Percentiles rank a stretch among this genome's conserved stretches.
These are phyloP conservation scores for Musa schizocarpa DNA, from an alignment of 176 grass and related monocot species.

Conservation along the genomic window DNA sequence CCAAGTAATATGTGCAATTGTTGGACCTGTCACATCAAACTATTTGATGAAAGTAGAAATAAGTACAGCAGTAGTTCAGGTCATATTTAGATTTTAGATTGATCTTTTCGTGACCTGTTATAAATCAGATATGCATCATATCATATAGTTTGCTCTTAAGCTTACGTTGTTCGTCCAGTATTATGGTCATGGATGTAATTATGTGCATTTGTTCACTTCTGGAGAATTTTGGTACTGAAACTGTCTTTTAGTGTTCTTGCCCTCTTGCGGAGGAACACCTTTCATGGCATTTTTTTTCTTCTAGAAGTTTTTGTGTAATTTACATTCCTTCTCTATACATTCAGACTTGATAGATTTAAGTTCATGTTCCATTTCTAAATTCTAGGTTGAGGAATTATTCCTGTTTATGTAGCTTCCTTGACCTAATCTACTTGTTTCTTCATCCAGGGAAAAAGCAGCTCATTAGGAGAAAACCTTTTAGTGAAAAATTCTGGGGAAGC, in stretches of 20 bases:
- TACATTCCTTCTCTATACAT: neutral
- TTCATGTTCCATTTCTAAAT: neutral
- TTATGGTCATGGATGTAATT: neutral
- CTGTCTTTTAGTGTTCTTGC: neutral
- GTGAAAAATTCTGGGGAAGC: slow-evolving; percentile 23
- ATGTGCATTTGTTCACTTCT: neutral
- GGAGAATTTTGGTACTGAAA: neutral
- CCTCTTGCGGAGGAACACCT: too few relatives aligned
- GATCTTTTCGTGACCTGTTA: too few relatives aligned
- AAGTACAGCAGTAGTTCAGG: neutral
- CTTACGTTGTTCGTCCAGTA: neutral
- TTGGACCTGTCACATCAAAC: neutral
- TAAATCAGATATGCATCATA: too few relatives aligned
- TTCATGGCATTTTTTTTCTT: neutral
- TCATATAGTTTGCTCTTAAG: too few relatives aligned
- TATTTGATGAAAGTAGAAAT: neutral
- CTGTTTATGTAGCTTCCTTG: neutral
- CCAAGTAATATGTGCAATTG: neutral
- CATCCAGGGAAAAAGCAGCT: slow-evolving; percentile 60
- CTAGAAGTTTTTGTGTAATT: neutral
- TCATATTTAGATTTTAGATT: neutral
- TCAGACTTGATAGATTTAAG: neutral
- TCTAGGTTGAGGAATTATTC: neutral
- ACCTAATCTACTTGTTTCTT: neutral
- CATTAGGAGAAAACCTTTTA: slow-evolving; percentile 64